phyloP scores from a whole-genome alignment of 1,284 basidiomycete species.

The Earliella scabrosa region DNA sequence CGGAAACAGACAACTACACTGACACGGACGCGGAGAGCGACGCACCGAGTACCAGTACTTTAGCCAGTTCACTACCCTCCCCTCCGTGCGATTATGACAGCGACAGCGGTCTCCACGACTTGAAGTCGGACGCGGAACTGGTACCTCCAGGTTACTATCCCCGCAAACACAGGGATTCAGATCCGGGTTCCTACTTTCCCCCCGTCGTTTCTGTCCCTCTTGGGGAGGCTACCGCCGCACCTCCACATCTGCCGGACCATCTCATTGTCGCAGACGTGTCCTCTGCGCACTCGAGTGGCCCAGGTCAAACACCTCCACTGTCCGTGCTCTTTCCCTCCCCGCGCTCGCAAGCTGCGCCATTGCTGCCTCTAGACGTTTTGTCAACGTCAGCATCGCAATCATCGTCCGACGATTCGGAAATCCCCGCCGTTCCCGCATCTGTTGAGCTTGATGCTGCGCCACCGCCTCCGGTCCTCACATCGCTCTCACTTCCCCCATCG shows the following conservation, averaged over 20 bases:
- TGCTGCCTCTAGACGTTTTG: slow-evolving; percentile 3
- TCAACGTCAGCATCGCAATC: background rate
- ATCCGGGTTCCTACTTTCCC: slow-evolving; percentile 29
- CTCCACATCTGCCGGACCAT: slow-evolving; percentile 1
- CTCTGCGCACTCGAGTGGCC: slow-evolving; percentile 7
- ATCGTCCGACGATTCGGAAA: background rate
- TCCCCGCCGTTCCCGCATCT: background rate
- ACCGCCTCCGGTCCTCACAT: background rate
- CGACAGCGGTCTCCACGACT: slow-evolving; percentile 9
- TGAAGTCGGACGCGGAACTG: slow-evolving; percentile 16
- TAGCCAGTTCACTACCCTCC: slow-evolving; percentile 24
- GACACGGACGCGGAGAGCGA: slow-evolving; percentile 36
- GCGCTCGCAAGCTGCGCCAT: background rate
- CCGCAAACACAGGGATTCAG: slow-evolving; percentile 9
- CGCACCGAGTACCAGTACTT: slow-evolving; percentile 29
- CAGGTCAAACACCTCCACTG: slow-evolving; percentile 29
- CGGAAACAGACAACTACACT: slow-evolving; percentile 21
- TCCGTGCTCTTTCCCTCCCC: slow-evolving; percentile 24
- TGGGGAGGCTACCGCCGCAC: background rate
- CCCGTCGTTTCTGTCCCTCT: slow-evolving; percentile 3
- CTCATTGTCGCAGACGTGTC: background rate
- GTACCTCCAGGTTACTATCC: slow-evolving; percentile 1
- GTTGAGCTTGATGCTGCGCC: background rate
- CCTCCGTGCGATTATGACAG: slow-evolving; percentile 30
- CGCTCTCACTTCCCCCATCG: background rate